Percentiles rank a stretch among this genome's conserved stretches.
Conservation (phyloP, 805 yeast species). For the Suhomyces emberorum region DNA sequence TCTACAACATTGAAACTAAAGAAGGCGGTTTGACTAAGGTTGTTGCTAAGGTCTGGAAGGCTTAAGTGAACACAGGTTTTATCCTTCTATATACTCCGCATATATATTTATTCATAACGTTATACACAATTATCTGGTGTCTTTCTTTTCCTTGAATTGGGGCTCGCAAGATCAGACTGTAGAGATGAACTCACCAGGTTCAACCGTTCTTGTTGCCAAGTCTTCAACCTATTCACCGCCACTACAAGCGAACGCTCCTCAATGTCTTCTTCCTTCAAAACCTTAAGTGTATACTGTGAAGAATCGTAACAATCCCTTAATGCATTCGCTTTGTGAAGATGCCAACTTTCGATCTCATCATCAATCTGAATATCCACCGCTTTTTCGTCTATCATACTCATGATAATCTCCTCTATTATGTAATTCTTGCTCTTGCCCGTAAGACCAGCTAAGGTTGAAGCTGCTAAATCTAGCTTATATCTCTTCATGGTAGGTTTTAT, state of each 20-base stretch:
- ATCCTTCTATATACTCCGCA: not conserved
- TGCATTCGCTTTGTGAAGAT: conserved; percentile 15
- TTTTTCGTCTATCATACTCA: conserved; percentile 23
- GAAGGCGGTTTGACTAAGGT: conserved; percentile 62
- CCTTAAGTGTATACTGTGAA: conserved; percentile 16
- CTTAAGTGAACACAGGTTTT: too few species aligned
- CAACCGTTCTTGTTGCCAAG: conserved; percentile 21
- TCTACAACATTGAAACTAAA: conserved; percentile 63
- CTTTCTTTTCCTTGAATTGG: conserved; percentile 11
- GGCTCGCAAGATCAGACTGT: not conserved
- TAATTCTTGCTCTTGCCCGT: not conserved
- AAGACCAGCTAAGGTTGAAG: not conserved
- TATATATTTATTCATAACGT: conserved; percentile 5
- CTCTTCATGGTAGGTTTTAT: not conserved
- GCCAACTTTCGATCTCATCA: conserved; percentile 16
- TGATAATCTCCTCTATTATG: conserved; percentile 12
- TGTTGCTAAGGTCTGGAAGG: conserved; percentile 37
- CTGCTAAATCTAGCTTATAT: not conserved
- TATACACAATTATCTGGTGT: conserved; percentile 1
- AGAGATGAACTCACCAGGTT: not conserved
- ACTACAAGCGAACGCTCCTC: conserved; percentile 13
- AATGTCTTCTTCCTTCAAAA: conserved; percentile 25
- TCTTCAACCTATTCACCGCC: conserved; percentile 16
- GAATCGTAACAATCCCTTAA: conserved; percentile 34
- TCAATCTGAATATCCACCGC: conserved; percentile 27